phyloP scores from a whole-genome alignment of 2,329 filamentous ascomycete genomes.

The Epichloe festucae region DNA sequence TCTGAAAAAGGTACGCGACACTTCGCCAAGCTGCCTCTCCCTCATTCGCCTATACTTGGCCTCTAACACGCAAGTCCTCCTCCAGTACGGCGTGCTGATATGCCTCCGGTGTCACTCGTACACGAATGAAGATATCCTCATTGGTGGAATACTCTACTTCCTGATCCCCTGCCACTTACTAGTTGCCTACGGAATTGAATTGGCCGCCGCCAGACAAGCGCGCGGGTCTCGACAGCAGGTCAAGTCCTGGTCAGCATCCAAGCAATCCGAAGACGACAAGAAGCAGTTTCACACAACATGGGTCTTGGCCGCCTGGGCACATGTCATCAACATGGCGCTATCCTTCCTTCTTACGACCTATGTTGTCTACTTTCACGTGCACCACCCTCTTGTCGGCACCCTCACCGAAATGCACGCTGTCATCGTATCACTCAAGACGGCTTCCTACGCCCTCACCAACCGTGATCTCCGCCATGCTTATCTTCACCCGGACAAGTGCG shows the following conservation, averaged over 20 bases:
- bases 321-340: constrained; percentile 71
- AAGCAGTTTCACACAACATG: constrained; percentile 62
- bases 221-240: constrained; percentile 48
- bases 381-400: constrained; percentile 89
- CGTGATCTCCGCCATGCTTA: constrained; percentile 86
- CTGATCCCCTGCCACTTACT: constrained; percentile 85
- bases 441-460: constrained; percentile 94
- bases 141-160: constrained; percentile 68
- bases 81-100: constrained; percentile 83
- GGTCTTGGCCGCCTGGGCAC: constrained; percentile 66
- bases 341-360: constrained; percentile 71
- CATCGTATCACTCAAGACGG: constrained; percentile 91
- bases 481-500: constrained; percentile 58
- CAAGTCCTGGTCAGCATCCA: constrained; percentile 31
- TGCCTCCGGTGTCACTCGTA: constrained; percentile 86
- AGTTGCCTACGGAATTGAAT: constrained; percentile 80
- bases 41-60: not conserved
- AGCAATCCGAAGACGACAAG: constrained; percentile 42
- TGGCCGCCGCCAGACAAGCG: constrained; percentile 68
- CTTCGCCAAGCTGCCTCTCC: not conserved
- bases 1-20: constrained; percentile 65
- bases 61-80: not conserved
- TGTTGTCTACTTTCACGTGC: constrained; percentile 79
- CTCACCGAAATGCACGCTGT: constrained; percentile 83
- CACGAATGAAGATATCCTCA: constrained; percentile 59